These are phyloP conservation scores for Paspalum vaginatum DNA, from an alignment of 176 grass and related monocot genomes.

Conservation along the genomic window DNA sequence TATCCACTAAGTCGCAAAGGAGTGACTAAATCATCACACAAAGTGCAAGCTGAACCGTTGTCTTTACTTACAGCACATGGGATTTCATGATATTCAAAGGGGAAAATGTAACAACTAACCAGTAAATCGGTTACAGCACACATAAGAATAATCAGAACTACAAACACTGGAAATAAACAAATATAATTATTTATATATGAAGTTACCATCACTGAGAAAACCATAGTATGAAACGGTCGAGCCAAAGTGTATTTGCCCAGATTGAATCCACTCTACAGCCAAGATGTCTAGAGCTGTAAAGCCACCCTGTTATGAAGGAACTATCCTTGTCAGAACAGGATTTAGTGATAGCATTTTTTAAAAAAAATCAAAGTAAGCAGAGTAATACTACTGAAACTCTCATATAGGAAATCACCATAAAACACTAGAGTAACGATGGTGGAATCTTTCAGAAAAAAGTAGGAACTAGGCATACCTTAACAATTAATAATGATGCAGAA, in stretches of 20 bases:
- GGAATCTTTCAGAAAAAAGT: background rate
- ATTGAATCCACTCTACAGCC: conserved; percentile 89
- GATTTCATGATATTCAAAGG: conserved; percentile 2
- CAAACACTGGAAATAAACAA: conserved; percentile 21
- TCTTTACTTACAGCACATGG: background rate
- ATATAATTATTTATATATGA: conserved; percentile 15
- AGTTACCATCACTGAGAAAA: conserved; percentile 95
- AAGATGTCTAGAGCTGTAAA: conserved; percentile 77
- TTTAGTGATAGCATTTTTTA: conserved; percentile 4
- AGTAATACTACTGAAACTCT: conserved; percentile 19
- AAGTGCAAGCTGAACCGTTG: background rate
- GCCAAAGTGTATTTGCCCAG: conserved; percentile 78
- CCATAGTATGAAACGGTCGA: conserved; percentile 98
- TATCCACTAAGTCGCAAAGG: background rate
- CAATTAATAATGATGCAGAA: conserved; percentile 89
- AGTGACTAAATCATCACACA: background rate
- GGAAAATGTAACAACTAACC: background rate
- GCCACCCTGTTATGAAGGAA: conserved; percentile 68
- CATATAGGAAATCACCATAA: conserved; percentile 12
- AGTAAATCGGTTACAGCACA: background rate
- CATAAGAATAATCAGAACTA: background rate
- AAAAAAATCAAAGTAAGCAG: conserved; percentile 13
- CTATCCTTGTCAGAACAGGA: conserved; percentile 27
- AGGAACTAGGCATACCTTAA: conserved; percentile 62
- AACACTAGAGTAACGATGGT: background rate